Base-by-base conservation (phyloP, 129 eudicot species). In the Arctium minus region DNA sequence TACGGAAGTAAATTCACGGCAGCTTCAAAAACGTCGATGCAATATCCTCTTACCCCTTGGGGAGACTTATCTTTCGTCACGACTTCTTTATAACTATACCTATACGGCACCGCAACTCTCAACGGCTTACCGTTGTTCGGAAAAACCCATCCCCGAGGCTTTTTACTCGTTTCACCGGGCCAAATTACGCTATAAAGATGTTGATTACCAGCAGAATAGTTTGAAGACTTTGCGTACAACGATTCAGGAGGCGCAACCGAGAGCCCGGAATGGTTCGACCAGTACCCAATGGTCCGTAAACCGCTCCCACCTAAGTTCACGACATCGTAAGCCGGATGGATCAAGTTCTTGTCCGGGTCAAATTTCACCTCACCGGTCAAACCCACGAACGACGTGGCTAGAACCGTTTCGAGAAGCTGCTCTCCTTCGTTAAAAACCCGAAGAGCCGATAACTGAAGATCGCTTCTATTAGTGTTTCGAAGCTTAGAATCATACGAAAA, bases 21-120 rank as follows among this genome's bases (percentile, higher is more conserved):
- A 80, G 99, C 99, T 88, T 96, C 99, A 78, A 96, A 96, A 53
- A 96, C 92, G 31, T 96, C 99, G 27, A 96, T 91, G 75, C 97
- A 96, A 75, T 87, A 96, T 46, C 99, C 99, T 77, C 88, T 81
- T 22, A 87, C 98, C 69, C 98, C 97, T 27, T 79, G 80, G 2
- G 97, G 90, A 42, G 92, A 89, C 75, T 90, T 85, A 82, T 88
- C 99, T 88, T 91, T 90, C 27, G 91, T 81, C 32, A 90, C 92
- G 77, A 93, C 85, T 71, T 91, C 94, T 42, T 87, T 86, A 79
- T 81, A 96, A 86, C 90, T 91, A 67, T 88, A 89, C 65, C 98
- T 87, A 39, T 91, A 82, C 18, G 99, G 99, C 7, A 96, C 99
- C 1, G 97, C 98, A 78, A 96, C 93, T 30, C 85, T 83, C 76